These are phyloP conservation scores for Ruellia speciosa DNA, from an alignment of 305 asterid species.

Conservation along the genomic window DNA sequence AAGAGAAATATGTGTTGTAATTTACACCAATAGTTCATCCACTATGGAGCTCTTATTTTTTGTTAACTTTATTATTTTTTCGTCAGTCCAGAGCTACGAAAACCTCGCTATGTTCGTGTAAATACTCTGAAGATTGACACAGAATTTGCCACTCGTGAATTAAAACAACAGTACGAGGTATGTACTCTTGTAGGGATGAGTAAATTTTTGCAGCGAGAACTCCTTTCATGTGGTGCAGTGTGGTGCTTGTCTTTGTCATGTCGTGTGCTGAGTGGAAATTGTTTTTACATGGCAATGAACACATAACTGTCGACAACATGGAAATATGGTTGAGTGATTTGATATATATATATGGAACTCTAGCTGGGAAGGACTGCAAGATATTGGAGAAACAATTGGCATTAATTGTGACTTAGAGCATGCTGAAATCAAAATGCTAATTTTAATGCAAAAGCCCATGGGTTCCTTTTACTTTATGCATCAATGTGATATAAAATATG, in stretches of 20 bases:
- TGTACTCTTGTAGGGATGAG: neutral
- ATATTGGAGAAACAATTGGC: neutral
- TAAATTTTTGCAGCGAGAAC: conserved; percentile 3
- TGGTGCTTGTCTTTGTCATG: too few relatives aligned
- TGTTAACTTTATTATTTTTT: neutral
- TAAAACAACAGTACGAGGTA: conserved; percentile 56
- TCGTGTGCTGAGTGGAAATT: too few relatives aligned
- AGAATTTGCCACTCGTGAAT: conserved; percentile 43
- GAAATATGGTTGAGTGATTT: too few relatives aligned
- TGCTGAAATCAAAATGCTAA: neutral
- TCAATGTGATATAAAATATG: neutral
- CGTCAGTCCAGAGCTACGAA: conserved; percentile 48
- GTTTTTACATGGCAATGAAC: too few relatives aligned
- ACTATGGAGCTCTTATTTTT: too few relatives aligned
- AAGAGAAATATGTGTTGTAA: too few relatives aligned
- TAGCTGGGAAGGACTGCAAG: neutral
- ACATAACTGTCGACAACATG: too few relatives aligned
- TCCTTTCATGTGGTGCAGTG: neutral
- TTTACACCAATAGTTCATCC: too few relatives aligned
- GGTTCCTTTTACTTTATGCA: neutral
- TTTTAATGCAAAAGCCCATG: conserved; percentile 1
- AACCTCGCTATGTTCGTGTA: conserved; percentile 89
- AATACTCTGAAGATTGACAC: conserved; percentile 71
- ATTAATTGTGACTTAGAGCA: neutral
- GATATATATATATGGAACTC: neutral